phyloP scores from a whole-genome alignment of 441 rosid species.

The Populus hybrid region DNA sequence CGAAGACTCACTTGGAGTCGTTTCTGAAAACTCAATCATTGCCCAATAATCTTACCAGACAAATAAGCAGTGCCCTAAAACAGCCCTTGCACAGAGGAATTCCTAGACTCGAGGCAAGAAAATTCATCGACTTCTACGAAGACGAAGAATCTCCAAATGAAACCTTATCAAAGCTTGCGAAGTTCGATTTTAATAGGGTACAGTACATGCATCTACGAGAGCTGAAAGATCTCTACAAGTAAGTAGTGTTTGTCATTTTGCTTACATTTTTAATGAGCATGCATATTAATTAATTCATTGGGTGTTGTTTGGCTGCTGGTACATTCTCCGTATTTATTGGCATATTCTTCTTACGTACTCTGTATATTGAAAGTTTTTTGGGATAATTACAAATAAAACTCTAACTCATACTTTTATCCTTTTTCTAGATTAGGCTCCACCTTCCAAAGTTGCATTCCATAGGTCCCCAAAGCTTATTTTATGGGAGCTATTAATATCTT shows the following conservation, averaged over 20 bases:
- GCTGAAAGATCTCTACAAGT: conserved; percentile 23
- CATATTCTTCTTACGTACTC: too few species aligned
- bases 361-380: too few species aligned
- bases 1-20: neutral
- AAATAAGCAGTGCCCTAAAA: conserved; percentile 23
- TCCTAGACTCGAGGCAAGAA: conserved; percentile 26
- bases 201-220: conserved; percentile 30
- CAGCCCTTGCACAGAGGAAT: conserved; percentile 24
- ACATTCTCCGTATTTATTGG: too few species aligned
- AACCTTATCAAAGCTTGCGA: conserved; percentile 32
- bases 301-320: neutral
- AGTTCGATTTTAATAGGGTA: conserved; percentile 31
- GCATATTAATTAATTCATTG: neutral
- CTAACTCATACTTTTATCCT: too few species aligned
- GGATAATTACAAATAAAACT: too few species aligned
- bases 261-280: neutral
- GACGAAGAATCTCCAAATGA: conserved; percentile 24
- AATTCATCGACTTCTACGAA: conserved; percentile 28
- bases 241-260: neutral
- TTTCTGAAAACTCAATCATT: neutral
- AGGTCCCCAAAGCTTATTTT: too few species aligned
- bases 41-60: conserved; percentile 15
- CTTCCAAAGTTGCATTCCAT: too few species aligned
- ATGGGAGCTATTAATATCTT: too few species aligned
- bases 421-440: too few species aligned